Conservation (phyloP, 2,329 filamentous ascomycete genomes). For the Botrytis cinerea region DNA sequence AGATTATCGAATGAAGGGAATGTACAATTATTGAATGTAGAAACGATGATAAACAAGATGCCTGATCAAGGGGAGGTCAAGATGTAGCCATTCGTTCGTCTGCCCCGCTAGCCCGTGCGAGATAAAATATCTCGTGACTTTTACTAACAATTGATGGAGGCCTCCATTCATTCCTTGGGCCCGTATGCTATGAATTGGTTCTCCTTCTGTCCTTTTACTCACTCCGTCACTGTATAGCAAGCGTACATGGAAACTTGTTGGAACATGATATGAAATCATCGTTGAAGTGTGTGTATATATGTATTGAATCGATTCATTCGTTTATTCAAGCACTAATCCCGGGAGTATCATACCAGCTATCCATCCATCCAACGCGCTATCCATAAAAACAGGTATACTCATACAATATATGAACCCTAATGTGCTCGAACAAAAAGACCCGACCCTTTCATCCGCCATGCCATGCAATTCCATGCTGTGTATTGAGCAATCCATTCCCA, state of each 20-base stretch:
- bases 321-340: not conserved
- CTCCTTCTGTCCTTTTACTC: not conserved
- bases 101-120: not conserved
- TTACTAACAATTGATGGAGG: not conserved
- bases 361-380: not conserved
- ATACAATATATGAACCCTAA: not conserved
- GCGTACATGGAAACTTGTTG: not conserved
- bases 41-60: not conserved
- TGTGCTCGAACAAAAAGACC: not conserved
- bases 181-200: not conserved
- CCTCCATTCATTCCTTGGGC: not conserved
- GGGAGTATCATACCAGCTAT: constrained; percentile 9
- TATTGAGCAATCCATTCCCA: not conserved
- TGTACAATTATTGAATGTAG: not conserved
- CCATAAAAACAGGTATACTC: not conserved
- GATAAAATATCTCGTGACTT: not conserved
- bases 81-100: not conserved
- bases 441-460: not conserved
- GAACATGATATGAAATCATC: not conserved
- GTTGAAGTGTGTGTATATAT: not conserved
- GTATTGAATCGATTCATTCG: not conserved
- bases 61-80: not conserved
- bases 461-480: not conserved
- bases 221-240: not conserved
- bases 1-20: not conserved